Evolutionary conservation across 2,329 filamentous ascomycete genomes (phyloP), one percentile per base, ranked within the genome.

Genomic region (Nakataea oryzae): DNA sequence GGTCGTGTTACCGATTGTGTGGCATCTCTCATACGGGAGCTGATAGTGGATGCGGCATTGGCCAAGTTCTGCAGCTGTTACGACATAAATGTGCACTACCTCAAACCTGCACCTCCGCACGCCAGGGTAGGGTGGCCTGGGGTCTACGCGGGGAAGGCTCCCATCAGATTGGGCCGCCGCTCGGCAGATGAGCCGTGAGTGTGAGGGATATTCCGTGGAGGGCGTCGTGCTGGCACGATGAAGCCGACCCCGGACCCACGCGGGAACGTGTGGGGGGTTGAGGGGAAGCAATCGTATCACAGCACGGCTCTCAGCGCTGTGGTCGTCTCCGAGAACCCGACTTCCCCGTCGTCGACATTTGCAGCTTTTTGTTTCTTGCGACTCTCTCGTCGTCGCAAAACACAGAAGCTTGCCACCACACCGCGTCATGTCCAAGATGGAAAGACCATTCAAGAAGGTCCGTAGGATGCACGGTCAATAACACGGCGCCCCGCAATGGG

Each of bases 401-500:
- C 12, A 17, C 12, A 8, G 1, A 41, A 17, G 12, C 14, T 41
- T 17, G 6, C 34, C 34, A 14, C 14, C 2, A 17, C 7, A 41
- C 8, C 7, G 13, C 34, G 14, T 17, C 34, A 6, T 17, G 4
- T 8, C 5, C 21, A 34, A 57, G n/a, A 58, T 62, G 28, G 61
- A 59, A 34, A 62, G 62, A 8, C 65, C 64, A 0, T 69, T 68
- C 57, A 68, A 67, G 24, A 66, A 69, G 58, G 65, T 69, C 17
- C 26, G 14, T 50, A 21, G 3, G 24, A 41, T 32, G n/a, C n/a
- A n/a, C n/a, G 30, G 30, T 12, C 30, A 32, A 32, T 8, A 17
- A 17, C 34, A n/a, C n/a, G n/a, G n/a, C n/a, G n/a, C 34, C 34
- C 34, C 34, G 34, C 13, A 17, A 3, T 6, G 34, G 3, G 12